Evolutionary conservation across 1,284 basidiomycete genomes (phyloP).

Genomic region (Ustilago vetiveriae): DNA sequence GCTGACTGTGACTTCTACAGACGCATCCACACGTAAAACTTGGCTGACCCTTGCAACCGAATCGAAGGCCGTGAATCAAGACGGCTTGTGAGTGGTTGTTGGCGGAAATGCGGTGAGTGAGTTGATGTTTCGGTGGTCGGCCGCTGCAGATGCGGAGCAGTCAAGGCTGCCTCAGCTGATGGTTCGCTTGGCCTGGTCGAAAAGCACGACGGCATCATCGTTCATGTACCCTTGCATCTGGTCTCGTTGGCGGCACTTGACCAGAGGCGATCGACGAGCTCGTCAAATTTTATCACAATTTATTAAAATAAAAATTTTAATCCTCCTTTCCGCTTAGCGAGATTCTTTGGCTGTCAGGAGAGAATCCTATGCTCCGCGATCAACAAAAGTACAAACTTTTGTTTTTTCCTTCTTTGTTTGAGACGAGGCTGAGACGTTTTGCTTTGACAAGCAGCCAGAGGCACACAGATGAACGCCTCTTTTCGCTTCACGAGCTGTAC

Average conservation of each 20-base stretch:
- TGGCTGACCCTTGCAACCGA: background rate
- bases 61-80: background rate
- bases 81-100: no score
- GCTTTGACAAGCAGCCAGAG: conserved; percentile 18
- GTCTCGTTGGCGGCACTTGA: background rate
- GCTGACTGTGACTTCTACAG: background rate
- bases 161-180: conserved; percentile 14
- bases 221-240: conserved; percentile 4
- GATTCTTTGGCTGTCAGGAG: no score
- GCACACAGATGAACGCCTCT: background rate
- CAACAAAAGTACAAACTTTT: no score
- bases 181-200: conserved; percentile 16
- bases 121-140: no score
- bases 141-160: conserved; percentile 1
- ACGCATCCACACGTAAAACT: background rate
- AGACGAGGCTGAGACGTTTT: conserved; percentile 7
- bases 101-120: no score
- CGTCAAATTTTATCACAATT: background rate
- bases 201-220: conserved; percentile 33
- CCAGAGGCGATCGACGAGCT: conserved; percentile 1
- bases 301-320: background rate
- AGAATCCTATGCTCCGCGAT: no score
- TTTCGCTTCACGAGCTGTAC: no score
- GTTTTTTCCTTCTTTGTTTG: no score
- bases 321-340: no score